These are phyloP conservation scores for Gnetum montanum DNA, from an alignment of 75 land plant species.

Conservation along the genomic window DNA sequence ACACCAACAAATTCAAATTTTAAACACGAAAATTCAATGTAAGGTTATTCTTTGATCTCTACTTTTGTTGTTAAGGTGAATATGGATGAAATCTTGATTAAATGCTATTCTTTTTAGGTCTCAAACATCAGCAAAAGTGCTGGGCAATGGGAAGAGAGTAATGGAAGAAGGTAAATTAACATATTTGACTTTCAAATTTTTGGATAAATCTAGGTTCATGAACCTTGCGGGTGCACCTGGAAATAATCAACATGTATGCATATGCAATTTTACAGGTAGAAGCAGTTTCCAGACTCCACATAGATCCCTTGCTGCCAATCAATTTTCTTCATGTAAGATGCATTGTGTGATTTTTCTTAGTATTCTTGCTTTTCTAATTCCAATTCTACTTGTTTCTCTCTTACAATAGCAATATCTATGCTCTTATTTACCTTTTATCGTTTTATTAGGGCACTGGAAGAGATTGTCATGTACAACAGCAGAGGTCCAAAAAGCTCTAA, in stretches of 20 bases:
- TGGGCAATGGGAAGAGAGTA: background rate
- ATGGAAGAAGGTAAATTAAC: too few species aligned
- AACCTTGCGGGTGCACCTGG: too few species aligned
- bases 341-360: background rate
- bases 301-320: background rate
- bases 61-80: background rate
- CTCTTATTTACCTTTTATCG: background rate
- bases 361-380: background rate
- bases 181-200: too few species aligned
- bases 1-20: background rate
- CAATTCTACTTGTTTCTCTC: background rate
- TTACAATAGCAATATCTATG: background rate
- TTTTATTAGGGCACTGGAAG: constrained; percentile 43
- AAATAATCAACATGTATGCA: too few species aligned
- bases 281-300: background rate
- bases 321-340: background rate
- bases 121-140: background rate
- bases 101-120: background rate
- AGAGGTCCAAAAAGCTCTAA: constrained; percentile 48
- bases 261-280: too few species aligned
- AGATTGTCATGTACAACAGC: constrained; percentile 62
- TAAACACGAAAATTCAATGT: background rate
- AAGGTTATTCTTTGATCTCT: background rate
- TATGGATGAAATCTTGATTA: background rate
- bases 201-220: too few species aligned